Base-by-base conservation (phyloP, 2,329 filamentous ascomycete species). In the Aspergillus fumigatiaffinis region DNA sequence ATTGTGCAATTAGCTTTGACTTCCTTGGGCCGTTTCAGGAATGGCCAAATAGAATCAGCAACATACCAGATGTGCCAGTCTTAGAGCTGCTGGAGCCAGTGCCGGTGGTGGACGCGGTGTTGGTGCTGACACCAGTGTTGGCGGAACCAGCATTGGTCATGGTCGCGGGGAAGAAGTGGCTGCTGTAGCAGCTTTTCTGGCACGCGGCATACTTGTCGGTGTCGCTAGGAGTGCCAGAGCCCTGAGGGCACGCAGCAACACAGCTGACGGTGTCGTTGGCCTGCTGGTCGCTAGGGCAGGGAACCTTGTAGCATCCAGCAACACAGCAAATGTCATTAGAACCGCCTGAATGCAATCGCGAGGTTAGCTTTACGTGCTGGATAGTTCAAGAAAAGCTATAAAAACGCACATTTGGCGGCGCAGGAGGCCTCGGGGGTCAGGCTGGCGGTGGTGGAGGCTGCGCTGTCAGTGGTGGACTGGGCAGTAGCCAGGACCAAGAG, bases 241-340 rank as follows among this genome's bases (percentile, higher is more conserved):
- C 82, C 73, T 84, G 80, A 56, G 79, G 77, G 68, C 82, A 84
- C 53, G 77, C 73, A 49, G 74, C 74, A 50, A 80, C 80, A 64
- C 82, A 84, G 51, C 75, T 70, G 66, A 75, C 82, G 67, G 80
- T 83, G 57, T 77, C 74, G 64, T 81, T 77, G 64, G 74, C 79
- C 69, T 80, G 76, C 50, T 68, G 66, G n/a, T 76, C 73, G 68
- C 77, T 78, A 60, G 82, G 82, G 68, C 79, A 82, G 32, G 82
- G 81, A 42, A 79, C 77, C 41, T 77, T 73, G 62, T 79, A 73
- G 72, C 82, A 84, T 14, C 70, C 66, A 41, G 82, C 82, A 61
- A 76, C 69, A 73, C 82, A 84, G 71, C 77, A 80, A 53, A 80
- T 71, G 64, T 84, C 80, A 46, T 60, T 71, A 21, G 67, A 55